A percentile compares a stretch with the other conserved stretches of the same genome.
Evolutionary conservation across 1,139 yeast genomes (phyloP).

Genomic region (Candida tetrigidarum): DNA sequence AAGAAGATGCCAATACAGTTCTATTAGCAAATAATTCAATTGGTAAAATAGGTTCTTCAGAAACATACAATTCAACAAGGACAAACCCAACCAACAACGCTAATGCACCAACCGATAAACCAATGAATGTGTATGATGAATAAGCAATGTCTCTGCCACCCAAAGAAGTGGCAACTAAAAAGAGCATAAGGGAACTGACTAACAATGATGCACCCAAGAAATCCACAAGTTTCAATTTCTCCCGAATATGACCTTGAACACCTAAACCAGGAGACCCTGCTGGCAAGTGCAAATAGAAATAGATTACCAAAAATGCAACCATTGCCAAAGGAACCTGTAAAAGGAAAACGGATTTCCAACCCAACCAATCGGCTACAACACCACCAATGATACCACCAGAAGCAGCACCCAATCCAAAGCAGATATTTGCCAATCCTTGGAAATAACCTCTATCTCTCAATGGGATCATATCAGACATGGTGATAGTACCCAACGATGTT

Average conservation of each 20-base stretch:
- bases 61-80: slow-evolving; percentile 55
- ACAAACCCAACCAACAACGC: slow-evolving; percentile 38
- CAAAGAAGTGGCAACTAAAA: slow-evolving; percentile 69
- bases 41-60: slow-evolving; percentile 73
- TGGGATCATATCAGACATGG: slow-evolving; percentile 57
- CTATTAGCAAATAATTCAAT: slow-evolving; percentile 55
- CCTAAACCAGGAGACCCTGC: slow-evolving; percentile 55
- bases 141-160: slow-evolving; percentile 63
- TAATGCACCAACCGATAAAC: slow-evolving; percentile 24
- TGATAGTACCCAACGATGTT: slow-evolving; percentile 52
- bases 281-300: slow-evolving; percentile 45
- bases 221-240: slow-evolving; percentile 64
- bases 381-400: slow-evolving; percentile 70
- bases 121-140: slow-evolving; percentile 35
- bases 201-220: slow-evolving; percentile 69
- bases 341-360: slow-evolving; percentile 73
- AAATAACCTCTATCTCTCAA: slow-evolving; percentile 55
- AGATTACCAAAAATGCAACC: slow-evolving; percentile 46
- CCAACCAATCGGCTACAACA: slow-evolving; percentile 65
- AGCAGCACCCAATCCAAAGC: slow-evolving; percentile 55
- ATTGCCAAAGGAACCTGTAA: slow-evolving; percentile 66
- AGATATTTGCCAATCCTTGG: slow-evolving; percentile 56
- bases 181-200: slow-evolving; percentile 54
- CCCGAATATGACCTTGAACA: slow-evolving; percentile 38
- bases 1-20: slow-evolving; percentile 65